A percentile compares a stretch with the other conserved stretches of the same genome.
These are phyloP conservation scores for Cryptococcus wingfieldii DNA, from an alignment of 1,284 basidiomycete species.

Conservation along the genomic window DNA sequence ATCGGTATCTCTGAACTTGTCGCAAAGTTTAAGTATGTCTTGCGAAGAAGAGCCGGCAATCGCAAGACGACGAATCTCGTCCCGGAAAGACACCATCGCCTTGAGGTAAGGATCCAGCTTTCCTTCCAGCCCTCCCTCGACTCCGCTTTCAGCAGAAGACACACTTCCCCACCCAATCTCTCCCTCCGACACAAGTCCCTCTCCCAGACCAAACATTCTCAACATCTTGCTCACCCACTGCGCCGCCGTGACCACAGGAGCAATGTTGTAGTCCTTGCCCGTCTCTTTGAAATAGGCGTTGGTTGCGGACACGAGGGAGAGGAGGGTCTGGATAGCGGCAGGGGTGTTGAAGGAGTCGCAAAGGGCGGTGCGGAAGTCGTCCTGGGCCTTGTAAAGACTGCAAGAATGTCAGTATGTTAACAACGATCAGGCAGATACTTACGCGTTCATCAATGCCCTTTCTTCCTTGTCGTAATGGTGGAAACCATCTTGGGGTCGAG, in stretches of 20 bases:
- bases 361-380: constrained; percentile 78
- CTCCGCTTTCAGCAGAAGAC: neutral
- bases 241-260: constrained; percentile 67
- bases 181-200: constrained; percentile 54
- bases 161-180: constrained; percentile 53
- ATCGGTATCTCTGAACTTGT: constrained; percentile 84
- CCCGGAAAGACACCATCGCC: constrained; percentile 83
- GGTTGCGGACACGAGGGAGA: constrained; percentile 79
- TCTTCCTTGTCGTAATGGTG: constrained; percentile 59
- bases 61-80: constrained; percentile 77
- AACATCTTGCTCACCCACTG: constrained; percentile 87
- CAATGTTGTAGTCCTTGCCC: constrained; percentile 56
- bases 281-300: constrained; percentile 74
- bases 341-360: constrained; percentile 99
- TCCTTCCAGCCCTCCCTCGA: constrained; percentile 56
- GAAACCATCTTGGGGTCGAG: constrained; percentile 44
- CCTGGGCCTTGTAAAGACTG: constrained; percentile 72
- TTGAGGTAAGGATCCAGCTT: constrained; percentile 85
- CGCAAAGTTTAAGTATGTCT: constrained; percentile 73
- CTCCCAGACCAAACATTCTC: constrained; percentile 89
- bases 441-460: constrained; percentile 63
- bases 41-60: constrained; percentile 64
- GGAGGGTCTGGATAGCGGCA: constrained; percentile 67
- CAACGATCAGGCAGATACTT: constrained; percentile 20
- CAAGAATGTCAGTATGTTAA: neutral